Evolutionary conservation across 2,329 filamentous ascomycete species (phyloP).

Genomic region (Ophiobolus disseminans): DNA sequence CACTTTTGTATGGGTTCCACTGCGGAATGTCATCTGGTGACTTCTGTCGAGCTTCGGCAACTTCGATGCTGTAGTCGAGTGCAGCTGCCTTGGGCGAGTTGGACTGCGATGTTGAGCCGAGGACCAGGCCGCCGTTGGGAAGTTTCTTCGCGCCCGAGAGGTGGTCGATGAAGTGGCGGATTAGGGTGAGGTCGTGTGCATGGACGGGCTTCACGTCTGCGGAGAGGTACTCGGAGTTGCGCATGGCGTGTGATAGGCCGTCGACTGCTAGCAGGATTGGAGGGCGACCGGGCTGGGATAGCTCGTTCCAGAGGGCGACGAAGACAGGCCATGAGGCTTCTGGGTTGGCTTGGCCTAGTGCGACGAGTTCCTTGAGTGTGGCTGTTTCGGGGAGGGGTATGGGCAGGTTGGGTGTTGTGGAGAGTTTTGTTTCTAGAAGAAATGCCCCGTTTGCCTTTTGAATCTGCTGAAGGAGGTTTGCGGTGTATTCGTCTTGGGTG

Average conservation of each 20-base stretch:
- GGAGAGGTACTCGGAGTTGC: slow-evolving; percentile 75
- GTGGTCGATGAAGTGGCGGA: slow-evolving; percentile 76
- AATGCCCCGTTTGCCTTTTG: slow-evolving; percentile 73
- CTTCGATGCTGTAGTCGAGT: slow-evolving; percentile 70
- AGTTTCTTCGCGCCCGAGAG: slow-evolving; percentile 60
- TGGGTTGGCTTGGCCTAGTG: slow-evolving; percentile 73
- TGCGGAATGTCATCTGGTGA: slow-evolving; percentile 44
- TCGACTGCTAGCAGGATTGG: slow-evolving; percentile 80
- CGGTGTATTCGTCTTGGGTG: slow-evolving; percentile 78
- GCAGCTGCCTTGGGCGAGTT: slow-evolving; percentile 71
- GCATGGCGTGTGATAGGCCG: slow-evolving; percentile 82
- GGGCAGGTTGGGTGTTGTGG: slow-evolving; percentile 64
- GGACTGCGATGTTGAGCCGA: slow-evolving; percentile 76
- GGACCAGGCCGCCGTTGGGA: slow-evolving; percentile 77
- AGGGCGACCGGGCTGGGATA: slow-evolving; percentile 65
- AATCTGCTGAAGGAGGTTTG: slow-evolving; percentile 76
- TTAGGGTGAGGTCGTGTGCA: slow-evolving; percentile 80
- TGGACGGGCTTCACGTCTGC: slow-evolving; percentile 78
- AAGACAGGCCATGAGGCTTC: slow-evolving; percentile 83
- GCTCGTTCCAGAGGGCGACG: slow-evolving; percentile 80
- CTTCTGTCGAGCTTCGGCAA: slow-evolving; percentile 54
- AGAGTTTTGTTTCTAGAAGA: slow-evolving; percentile 62
- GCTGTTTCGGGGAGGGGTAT: slow-evolving; percentile 64
- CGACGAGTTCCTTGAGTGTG: slow-evolving; percentile 72
- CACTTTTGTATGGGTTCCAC: slow-evolving; percentile 60